A percentile compares a stretch with the other conserved stretches of the same genome.
Evolutionary conservation across 306 rosid species (phyloP).

Genomic region (Hylodesmum podocarpum): DNA sequence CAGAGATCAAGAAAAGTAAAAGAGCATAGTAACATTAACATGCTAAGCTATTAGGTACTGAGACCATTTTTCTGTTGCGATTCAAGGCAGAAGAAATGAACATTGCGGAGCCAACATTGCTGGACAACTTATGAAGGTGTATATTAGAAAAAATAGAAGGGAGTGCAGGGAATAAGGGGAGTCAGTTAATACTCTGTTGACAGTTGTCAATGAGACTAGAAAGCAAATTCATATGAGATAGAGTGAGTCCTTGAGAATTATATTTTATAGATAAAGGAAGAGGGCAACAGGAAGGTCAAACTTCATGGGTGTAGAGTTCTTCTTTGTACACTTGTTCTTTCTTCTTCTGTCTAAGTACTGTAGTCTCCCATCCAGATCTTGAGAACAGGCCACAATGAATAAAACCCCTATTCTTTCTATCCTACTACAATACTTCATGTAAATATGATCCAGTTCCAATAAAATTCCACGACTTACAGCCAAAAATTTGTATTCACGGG

Average conservation of each 20-base stretch:
- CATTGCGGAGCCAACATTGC: background rate
- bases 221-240: background rate
- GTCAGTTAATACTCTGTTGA: background rate
- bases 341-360: background rate
- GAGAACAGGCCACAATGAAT: background rate
- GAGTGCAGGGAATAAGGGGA: background rate
- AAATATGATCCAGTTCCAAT: background rate
- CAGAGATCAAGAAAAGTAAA: background rate
- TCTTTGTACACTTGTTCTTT: background rate
- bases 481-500: slow-evolving; percentile 51
- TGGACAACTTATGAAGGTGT: background rate
- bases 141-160: background rate
- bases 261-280: background rate
- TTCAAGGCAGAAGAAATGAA: slow-evolving; percentile 19
- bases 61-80: background rate
- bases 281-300: background rate
- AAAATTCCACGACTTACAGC: slow-evolving; percentile 41
- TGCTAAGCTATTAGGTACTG: slow-evolving; percentile 10
- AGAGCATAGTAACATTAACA: slow-evolving; percentile 18
- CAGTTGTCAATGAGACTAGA: background rate
- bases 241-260: background rate
- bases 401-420: background rate
- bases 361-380: background rate
- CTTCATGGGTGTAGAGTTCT: background rate
- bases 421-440: background rate